Percentiles rank a stretch among this genome's conserved stretches.
Evolutionary conservation across 192 early-diverging fungal species (phyloP).

Genomic region (Mortierella claussenii): DNA sequence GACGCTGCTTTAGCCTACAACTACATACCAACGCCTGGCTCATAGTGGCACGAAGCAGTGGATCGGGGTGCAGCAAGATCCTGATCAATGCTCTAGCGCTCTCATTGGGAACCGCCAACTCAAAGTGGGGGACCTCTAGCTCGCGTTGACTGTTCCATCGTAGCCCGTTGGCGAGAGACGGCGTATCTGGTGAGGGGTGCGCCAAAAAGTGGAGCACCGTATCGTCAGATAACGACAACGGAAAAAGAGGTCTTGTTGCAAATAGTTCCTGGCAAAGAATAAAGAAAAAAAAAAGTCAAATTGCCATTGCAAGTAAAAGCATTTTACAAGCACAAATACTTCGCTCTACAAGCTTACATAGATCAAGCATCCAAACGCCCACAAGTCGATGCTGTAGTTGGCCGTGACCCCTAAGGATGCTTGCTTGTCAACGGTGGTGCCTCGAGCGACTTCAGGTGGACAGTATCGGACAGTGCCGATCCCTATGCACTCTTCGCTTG

Average conservation of each 20-base stretch:
- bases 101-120: slow-evolving; percentile 44
- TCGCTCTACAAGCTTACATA: slow-evolving; percentile 46
- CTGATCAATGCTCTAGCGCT: slow-evolving; percentile 53
- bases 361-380: slow-evolving; percentile 62
- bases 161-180: slow-evolving; percentile 54
- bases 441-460: slow-evolving; percentile 60
- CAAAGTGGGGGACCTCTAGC: slow-evolving; percentile 58
- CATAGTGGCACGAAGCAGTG: slow-evolving; percentile 53
- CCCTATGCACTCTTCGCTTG: slow-evolving; percentile 58
- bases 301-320: neutral
- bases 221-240: slow-evolving; percentile 55
- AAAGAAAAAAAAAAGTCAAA: neutral
- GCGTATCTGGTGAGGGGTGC: slow-evolving; percentile 59
- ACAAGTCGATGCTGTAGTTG: slow-evolving; percentile 59
- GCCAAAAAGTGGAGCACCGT: slow-evolving; percentile 62
- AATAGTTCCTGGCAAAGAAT: slow-evolving; percentile 53
- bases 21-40: slow-evolving; percentile 54
- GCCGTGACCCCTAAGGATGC: slow-evolving; percentile 58
- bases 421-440: slow-evolving; percentile 57
- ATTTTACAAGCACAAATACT: neutral
- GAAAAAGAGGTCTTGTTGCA: slow-evolving; percentile 57
- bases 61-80: slow-evolving; percentile 54
- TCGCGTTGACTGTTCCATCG: slow-evolving; percentile 54
- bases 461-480: slow-evolving; percentile 63
- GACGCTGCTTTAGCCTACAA: too few relatives aligned